A percentile compares a stretch with the other conserved stretches of the same genome.
Conservation (phyloP, 2,329 filamentous ascomycete genomes). For the Coleophoma crateriformis region DNA sequence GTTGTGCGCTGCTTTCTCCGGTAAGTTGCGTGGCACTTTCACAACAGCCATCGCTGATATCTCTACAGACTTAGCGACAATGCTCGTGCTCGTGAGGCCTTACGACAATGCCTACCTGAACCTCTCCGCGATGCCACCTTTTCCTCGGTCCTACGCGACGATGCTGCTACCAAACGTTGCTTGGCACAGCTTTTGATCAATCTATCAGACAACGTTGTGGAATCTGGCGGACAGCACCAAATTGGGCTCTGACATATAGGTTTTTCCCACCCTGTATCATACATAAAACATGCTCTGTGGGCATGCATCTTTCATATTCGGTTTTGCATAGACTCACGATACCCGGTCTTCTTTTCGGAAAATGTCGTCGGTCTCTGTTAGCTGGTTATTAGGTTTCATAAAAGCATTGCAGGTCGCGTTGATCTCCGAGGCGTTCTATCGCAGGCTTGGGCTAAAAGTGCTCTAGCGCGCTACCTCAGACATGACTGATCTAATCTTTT, state of each 20-base stretch:
- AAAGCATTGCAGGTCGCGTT: conserved; percentile 20
- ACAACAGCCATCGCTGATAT: not conserved
- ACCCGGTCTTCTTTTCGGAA: conserved; percentile 24
- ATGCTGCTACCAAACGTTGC: conserved; percentile 95
- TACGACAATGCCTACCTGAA: conserved; percentile 93
- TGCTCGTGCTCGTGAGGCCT: conserved; percentile 86
- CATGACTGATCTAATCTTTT: conserved; percentile 9
- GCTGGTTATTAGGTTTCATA: conserved; percentile 19
- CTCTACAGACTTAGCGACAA: conserved; percentile 79
- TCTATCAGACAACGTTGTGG: conserved; percentile 78
- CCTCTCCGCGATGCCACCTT: conserved; percentile 99
- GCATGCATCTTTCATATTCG: conserved; percentile 20
- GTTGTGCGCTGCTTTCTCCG: conserved; percentile 95
- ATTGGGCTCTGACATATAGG: conserved; percentile 18
- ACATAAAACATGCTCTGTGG: conserved; percentile 12
- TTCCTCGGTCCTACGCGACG: conserved; percentile 90
- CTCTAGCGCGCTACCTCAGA: no score
- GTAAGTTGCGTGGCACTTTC: conserved; percentile 42
- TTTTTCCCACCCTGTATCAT: conserved; percentile 20
- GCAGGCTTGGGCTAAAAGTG: no score
- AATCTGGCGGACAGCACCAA: conserved; percentile 23
- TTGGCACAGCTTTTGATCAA: conserved; percentile 97
- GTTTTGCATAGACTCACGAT: conserved; percentile 28
- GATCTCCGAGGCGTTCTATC: conserved; percentile 15
- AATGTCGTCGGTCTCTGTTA: conserved; percentile 13